A percentile compares a stretch with the other conserved stretches of the same genome.
These are phyloP conservation scores for Pseudisothecium myosuroides DNA, from an alignment of 225 moss, liverwort and hornwort genomes.

Conservation along the genomic window DNA sequence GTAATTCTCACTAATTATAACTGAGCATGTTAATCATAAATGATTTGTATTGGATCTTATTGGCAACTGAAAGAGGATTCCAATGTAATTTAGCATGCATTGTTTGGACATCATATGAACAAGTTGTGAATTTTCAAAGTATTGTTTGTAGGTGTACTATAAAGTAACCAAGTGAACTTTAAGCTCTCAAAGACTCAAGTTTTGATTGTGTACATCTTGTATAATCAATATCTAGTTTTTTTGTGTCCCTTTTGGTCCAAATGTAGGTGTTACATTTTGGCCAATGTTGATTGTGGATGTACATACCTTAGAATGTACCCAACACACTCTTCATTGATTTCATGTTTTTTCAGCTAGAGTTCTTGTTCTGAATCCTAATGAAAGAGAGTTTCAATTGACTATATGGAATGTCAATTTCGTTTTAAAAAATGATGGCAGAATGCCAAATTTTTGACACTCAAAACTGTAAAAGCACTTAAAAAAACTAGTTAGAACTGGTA, in stretches of 20 bases:
- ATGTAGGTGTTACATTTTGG: background rate
- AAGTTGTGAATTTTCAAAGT: background rate
- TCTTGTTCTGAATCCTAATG: too few species aligned
- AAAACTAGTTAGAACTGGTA: background rate
- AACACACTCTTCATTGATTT: too few species aligned
- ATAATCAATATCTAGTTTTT: background rate
- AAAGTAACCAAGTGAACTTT: background rate
- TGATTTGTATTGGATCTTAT: background rate
- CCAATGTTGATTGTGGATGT: background rate
- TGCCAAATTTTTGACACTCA: background rate
- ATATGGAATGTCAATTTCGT: too few species aligned
- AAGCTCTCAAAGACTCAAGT: background rate
- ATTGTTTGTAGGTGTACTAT: background rate
- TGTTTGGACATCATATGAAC: background rate
- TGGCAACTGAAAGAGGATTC: background rate
- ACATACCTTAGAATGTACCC: background rate
- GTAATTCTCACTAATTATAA: background rate
- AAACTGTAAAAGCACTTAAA: background rate
- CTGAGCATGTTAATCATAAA: background rate
- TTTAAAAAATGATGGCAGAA: too few species aligned
- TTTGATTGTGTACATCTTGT: background rate
- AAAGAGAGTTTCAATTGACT: too few species aligned
- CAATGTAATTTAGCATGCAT: background rate
- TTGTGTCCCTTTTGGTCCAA: background rate
- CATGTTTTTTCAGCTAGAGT: too few species aligned